Evolutionary conservation across 768 basidiomycete species (phyloP), one percentile per base, ranked within the genome.

Genomic region (Lactarius sanguifluus): DNA sequence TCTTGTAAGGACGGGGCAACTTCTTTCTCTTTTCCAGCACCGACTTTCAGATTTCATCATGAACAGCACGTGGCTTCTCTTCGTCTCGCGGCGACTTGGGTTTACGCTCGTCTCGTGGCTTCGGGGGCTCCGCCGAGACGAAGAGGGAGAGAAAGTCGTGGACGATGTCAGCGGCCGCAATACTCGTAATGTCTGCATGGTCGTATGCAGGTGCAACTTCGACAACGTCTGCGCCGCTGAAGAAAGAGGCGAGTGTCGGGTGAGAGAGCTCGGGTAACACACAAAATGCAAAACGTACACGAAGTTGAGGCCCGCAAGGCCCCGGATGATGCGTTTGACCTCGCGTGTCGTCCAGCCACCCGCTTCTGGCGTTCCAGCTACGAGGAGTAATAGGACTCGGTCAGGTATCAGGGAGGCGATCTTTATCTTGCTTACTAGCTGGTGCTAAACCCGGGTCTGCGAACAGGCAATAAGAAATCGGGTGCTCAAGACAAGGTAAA

Each of bases 271-370:
- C 16, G 55, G 3, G 25, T 8, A 7, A 30, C 55, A 13, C 55
- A 13, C 8, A 36, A 34, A 41, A 12, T 18, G 6, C 12, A 12
- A 38, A n/a, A 68, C 86, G 57, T 78, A 91, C 91, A 93, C 86
- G 64, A 92, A 86, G 73, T 92, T 91, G 40, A 94, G 77, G 5
- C 91, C 91, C 2, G 84, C 84, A 15, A 94, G 80, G 16, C 92
- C 92, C 65, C 92, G 85, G 59, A 93, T 80, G 71, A 92, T 90
- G 41, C 89, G 83, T 72, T 92, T 92, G 50, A 91, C 80, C 76
- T 93, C 92, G 57, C 91, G 85, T 23, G 85, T 87, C 3, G 92
- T 91, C 91, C 90, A 92, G 15, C 92, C 92, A 38, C 92, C 92
- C 2, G 88, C 81, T 75, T 94, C 92, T 16, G 92, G 92, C 1